phyloP scores from a whole-genome alignment of 768 basidiomycete species.

The Cubamyces sp. region DNA sequence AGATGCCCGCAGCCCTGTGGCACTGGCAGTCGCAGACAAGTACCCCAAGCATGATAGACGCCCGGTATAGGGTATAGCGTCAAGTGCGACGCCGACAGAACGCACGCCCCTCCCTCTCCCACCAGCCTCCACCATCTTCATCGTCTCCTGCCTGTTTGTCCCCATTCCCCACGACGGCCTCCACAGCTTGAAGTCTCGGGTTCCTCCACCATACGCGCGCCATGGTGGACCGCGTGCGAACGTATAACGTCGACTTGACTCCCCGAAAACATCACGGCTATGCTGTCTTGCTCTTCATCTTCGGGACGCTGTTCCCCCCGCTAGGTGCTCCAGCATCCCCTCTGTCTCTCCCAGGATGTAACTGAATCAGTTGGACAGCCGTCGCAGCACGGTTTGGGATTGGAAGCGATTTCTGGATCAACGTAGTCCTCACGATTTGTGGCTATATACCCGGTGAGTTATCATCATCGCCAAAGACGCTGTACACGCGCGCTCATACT shows the following conservation, averaged over 20 bases:
- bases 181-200: neutral
- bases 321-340: constrained; percentile 59
- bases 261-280: constrained; percentile 84
- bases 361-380: constrained; percentile 50
- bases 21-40: too few species aligned
- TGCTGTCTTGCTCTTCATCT: constrained; percentile 76
- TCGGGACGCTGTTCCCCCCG: constrained; percentile 91
- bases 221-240: constrained; percentile 22
- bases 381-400: constrained; percentile 94
- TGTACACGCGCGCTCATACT: constrained; percentile 7
- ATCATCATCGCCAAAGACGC: neutral
- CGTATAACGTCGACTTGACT: constrained; percentile 57
- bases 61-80: constrained; percentile 4
- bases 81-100: neutral
- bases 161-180: neutral
- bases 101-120: neutral
- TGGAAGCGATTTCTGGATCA: constrained; percentile 90
- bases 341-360: neutral
- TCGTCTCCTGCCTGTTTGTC: neutral
- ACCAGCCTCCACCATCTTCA: neutral
- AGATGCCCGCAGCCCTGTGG: too few species aligned
- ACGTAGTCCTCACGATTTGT: constrained; percentile 83
- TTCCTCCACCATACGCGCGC: neutral
- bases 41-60: constrained; percentile 7
- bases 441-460: constrained; percentile 85